Base-by-base conservation (phyloP, 495 filamentous ascomycete genomes). In the Beverwykella pulmonaria region DNA sequence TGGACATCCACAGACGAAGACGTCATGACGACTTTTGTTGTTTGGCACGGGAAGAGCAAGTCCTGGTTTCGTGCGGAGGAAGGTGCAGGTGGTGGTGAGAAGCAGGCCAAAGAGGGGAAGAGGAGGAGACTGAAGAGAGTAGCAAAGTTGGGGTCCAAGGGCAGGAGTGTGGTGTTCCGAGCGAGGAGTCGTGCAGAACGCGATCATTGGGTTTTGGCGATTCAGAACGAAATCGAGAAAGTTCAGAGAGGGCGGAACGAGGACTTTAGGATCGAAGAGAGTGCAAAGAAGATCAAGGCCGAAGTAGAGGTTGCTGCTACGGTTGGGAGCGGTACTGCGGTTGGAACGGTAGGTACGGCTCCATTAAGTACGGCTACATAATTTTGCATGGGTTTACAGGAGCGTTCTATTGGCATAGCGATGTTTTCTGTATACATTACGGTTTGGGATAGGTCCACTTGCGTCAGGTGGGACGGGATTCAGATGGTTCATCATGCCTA, bases 161-260 rank as follows among this genome's bases (percentile, higher is more conserved):
- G 89, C 23, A 80, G 87, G 60, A 87, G 84, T 36, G 83, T 88
- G 34, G 88, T 92, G 15, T 91, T 92, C 69, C 88, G 87, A 74
- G 82, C 89, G 27, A 81, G 88, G 50, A 89, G 83, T 75, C 80
- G 89, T 23, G 81, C 88, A 15, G 89, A 91, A 74, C 86, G 88
- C 63, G 89, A 92, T 78, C 84, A 85, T 46, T 92, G 89, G 89
- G 89, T 92, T 30, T 75, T 90, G 79, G 87, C 80, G 63, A 87
- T 92, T 34, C 84, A 82, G 41, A 85, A 86, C 67, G 89, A 92
- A 76, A 91, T 92, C 75, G 88, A 91, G 74, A 78, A 88, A 59
- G 69, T 89, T 63, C 85, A 88, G 75, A 77, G 82, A 53, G 56
- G 56, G 6, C 19, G 32, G 4, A 80, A 77, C 54, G 84, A 87